A percentile compares a stretch with the other conserved stretches of the same genome.
Conservation (phyloP, 257 asterid species). For the Plantago ovata region DNA sequence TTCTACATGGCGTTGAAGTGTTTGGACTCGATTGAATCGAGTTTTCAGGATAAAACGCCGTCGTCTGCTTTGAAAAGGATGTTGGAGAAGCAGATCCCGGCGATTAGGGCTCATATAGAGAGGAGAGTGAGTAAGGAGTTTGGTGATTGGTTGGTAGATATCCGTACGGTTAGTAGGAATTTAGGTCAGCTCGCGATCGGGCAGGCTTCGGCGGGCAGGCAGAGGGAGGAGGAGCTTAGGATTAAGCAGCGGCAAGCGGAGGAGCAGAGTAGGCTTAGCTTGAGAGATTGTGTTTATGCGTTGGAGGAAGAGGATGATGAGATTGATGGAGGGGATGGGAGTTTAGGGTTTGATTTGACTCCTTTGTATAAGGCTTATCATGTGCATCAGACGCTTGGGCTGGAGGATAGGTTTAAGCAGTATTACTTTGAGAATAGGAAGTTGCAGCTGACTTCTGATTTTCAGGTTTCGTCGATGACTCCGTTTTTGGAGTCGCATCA, state of each 20-base stretch:
- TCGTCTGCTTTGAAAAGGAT: slow-evolving; percentile 58
- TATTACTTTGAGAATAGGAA: slow-evolving; percentile 89
- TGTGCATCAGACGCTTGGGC: slow-evolving; percentile 80
- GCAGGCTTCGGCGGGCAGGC: slow-evolving; percentile 94
- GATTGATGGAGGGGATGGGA: slow-evolving; percentile 49
- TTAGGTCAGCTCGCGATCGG: slow-evolving; percentile 97
- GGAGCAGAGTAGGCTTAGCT: slow-evolving; percentile 92
- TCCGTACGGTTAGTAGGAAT: slow-evolving; percentile 78
- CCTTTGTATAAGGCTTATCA: slow-evolving; percentile 86
- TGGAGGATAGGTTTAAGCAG: slow-evolving; percentile 74
- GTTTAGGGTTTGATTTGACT: slow-evolving; percentile 74
- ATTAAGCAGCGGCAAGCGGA: slow-evolving; percentile 93
- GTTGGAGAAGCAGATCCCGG: slow-evolving; percentile 97
- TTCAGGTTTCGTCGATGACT: slow-evolving; percentile 97
- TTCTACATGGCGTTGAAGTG: slow-evolving; percentile 92
- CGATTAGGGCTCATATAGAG: slow-evolving; percentile 73
- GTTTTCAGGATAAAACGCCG: slow-evolving; percentile 51
- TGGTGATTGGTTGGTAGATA: slow-evolving; percentile 95
- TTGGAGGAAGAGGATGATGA: slow-evolving; percentile 85
- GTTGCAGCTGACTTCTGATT: slow-evolving; percentile 93
- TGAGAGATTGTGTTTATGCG: slow-evolving; percentile 78
- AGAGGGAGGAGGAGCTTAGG: slow-evolving; percentile 89
- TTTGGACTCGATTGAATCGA: slow-evolving; percentile 68
- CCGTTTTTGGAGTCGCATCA: slow-evolving; percentile 95
- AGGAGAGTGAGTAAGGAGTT: slow-evolving; percentile 73